Evolutionary conservation across 306 rosid species (phyloP), one percentile per base, ranked within the genome.

Genomic region (Sechiopsis laciniata): DNA sequence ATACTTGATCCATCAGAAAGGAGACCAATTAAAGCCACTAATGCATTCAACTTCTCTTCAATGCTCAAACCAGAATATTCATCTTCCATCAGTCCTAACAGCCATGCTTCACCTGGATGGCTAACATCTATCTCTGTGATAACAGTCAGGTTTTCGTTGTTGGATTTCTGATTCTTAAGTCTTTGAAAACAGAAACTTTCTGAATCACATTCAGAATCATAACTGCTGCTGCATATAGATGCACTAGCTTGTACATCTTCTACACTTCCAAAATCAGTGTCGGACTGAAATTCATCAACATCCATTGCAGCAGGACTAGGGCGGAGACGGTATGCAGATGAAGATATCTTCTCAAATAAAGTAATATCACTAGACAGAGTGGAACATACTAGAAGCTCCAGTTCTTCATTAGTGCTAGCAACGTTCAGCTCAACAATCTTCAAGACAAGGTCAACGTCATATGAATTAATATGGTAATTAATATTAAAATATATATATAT

Each of bases 81-180:
- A 71, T 96, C 78, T 77, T 94, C 99, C 96, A 88, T 85, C 78
- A 94, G 70, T 80, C 97, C 99, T 80, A 91, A 80, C 75, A 94
- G 73, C 97, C 99, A 94, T 37, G 80, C 87, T 87, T 91, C 99
- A 35, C 97, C 99, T 11, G 92, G 82, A 84, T 84, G 84, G 76
- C 99, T 94, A 81, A 91, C 99, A 74, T 94, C 99, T 19, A 94
- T 94, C 86, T 91, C 99, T 75, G 88, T 88, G 85, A 48, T 61
- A 56, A 84, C 80, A 40, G 70, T 70, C 57, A 69, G 75, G 77
- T 45, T 72, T 71, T 78, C 80, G 62, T 58, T 83, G 79, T 84
- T 86, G 67, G 26, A 71, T 82, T 74, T 82, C 42, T 10, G 80
- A 74, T 24, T 52, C 52, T 51, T 75, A 9, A 22, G 16, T 54